Conservation (phyloP, 257 asterid species). For the Linderniella brevidens region DNA sequence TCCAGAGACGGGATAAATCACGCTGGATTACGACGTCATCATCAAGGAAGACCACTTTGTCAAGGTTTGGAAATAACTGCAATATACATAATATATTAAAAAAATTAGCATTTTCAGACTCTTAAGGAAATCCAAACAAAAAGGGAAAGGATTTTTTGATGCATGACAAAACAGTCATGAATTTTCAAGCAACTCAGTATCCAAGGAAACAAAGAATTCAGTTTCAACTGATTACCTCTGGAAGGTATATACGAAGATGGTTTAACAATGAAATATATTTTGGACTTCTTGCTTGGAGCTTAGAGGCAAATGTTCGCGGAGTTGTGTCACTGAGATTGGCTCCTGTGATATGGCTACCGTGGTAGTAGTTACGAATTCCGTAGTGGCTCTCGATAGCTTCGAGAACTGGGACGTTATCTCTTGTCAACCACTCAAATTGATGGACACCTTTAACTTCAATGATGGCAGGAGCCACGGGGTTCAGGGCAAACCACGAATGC, state of each 20-base stretch:
- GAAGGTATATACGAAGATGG: slow-evolving; percentile 93
- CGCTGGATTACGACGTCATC: slow-evolving; percentile 91
- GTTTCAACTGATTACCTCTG: slow-evolving; percentile 50
- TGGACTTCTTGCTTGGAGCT: slow-evolving; percentile 90
- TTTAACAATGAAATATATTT: slow-evolving; percentile 90
- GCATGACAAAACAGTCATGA: neutral
- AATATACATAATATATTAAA: slow-evolving; percentile 5
- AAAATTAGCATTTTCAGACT: neutral
- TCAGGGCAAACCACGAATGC: slow-evolving; percentile 97
- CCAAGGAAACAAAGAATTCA: neutral
- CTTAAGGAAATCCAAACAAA: neutral
- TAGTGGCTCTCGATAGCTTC: slow-evolving; percentile 86
- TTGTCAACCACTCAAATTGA: slow-evolving; percentile 95
- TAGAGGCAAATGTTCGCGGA: slow-evolving; percentile 82
- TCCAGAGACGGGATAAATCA: slow-evolving; percentile 87
- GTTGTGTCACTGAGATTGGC: slow-evolving; percentile 75
- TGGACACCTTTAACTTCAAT: slow-evolving; percentile 96
- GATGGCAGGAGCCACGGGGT: slow-evolving; percentile 71
- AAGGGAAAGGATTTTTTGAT: neutral
- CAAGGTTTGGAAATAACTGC: slow-evolving; percentile 95
- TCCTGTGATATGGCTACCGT: slow-evolving; percentile 85
- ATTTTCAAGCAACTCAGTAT: neutral
- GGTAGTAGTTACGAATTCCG: slow-evolving; percentile 78
- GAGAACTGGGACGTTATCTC: slow-evolving; percentile 94
- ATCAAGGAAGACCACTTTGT: slow-evolving; percentile 93